These are phyloP conservation scores for Aquilaria agallochum DNA, from an alignment of 441 rosid genomes.

Conservation along the genomic window DNA sequence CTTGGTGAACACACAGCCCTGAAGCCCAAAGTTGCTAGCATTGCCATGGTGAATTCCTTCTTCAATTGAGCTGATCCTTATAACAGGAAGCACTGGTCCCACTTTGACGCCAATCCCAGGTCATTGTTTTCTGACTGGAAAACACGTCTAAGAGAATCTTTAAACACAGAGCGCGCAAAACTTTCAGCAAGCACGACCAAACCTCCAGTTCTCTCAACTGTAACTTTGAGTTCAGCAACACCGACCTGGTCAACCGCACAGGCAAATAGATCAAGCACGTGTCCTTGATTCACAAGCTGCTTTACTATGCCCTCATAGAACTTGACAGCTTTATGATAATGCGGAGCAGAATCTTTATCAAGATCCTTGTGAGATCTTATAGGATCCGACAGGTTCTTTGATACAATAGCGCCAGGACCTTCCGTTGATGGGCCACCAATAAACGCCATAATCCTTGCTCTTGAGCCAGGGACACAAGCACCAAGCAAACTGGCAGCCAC, in stretches of 20 bases:
- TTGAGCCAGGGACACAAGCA: constrained; percentile 91
- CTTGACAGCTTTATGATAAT: constrained; percentile 72
- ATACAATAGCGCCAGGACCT: constrained; percentile 87
- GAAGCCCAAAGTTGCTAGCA: constrained; percentile 97
- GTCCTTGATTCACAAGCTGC: constrained; percentile 97
- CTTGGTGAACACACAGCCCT: constrained; percentile 94
- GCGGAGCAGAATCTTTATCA: constrained; percentile 78
- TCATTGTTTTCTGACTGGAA: constrained; percentile 74
- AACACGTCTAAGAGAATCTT: constrained; percentile 74
- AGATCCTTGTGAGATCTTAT: constrained; percentile 94
- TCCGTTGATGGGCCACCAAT: constrained; percentile 86
- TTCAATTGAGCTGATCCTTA: constrained; percentile 73
- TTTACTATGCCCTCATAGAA: constrained; percentile 74
- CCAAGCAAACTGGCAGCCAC: constrained; percentile 81
- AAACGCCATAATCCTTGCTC: constrained; percentile 90
- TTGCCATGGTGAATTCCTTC: constrained; percentile 99
- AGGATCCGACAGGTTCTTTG: constrained; percentile 77
- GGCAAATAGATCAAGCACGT: constrained; percentile 90
- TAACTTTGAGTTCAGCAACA: constrained; percentile 88
- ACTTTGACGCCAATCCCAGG: constrained; percentile 85
- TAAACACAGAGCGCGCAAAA: constrained; percentile 90
- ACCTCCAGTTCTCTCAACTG: constrained; percentile 92
- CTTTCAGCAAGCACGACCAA: constrained; percentile 95
- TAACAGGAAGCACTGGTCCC: constrained; percentile 86
- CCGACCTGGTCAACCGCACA: constrained; percentile 98